A percentile compares a stretch with the other conserved stretches of the same genome.
These are phyloP conservation scores for Puccinia horiana DNA, from an alignment of 1,284 basidiomycete species.

Conservation along the genomic window DNA sequence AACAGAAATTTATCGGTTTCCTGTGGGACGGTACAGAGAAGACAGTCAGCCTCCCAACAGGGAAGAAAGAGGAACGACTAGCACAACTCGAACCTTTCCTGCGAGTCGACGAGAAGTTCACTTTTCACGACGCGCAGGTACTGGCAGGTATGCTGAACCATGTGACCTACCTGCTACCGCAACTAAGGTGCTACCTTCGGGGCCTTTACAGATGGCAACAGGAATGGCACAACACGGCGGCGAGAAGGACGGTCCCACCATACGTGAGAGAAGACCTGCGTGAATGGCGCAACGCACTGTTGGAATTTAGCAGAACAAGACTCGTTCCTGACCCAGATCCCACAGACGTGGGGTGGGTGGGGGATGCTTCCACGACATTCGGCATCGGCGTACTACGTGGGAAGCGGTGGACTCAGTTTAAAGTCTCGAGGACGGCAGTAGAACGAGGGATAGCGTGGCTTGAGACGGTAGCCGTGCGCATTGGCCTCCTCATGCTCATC, in stretches of 20 bases:
- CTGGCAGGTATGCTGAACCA: too few relatives aligned
- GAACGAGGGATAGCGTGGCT: not conserved
- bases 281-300: not conserved
- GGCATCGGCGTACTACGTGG: not conserved
- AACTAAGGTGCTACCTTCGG: not conserved
- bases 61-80: not conserved
- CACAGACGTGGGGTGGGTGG: not conserved
- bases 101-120: not conserved
- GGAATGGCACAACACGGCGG: too few relatives aligned
- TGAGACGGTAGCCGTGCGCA: not conserved
- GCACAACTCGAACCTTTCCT: not conserved
- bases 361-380: not conserved
- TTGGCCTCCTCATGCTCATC: not conserved
- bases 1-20: constrained; percentile 24
- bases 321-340: not conserved
- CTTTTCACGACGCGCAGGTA: too few relatives aligned
- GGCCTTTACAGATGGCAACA: too few relatives aligned
- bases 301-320: not conserved
- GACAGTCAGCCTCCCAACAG: not conserved
- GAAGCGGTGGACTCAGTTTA: not conserved
- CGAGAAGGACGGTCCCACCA: not conserved
- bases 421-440: not conserved
- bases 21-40: constrained; percentile 2
- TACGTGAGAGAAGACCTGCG: too few relatives aligned
- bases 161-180: not conserved